Evolutionary conservation across 345 rosid genomes (phyloP), one percentile per base, ranked within the genome.

Genomic region (Noccaea caerulescens): DNA sequence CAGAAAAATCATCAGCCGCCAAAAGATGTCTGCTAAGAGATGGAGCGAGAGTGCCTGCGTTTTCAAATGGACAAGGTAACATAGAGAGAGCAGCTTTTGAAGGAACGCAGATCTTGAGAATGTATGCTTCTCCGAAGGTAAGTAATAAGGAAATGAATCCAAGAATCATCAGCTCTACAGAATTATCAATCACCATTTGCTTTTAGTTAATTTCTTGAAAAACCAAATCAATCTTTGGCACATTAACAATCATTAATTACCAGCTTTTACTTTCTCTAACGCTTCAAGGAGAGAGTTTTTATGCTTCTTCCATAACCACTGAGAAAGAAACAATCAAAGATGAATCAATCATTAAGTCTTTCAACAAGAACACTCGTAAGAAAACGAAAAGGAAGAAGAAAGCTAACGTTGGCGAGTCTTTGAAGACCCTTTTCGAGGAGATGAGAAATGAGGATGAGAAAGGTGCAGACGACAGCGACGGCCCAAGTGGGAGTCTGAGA

Each of bases 401-500:
- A 39, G 11, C 45, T 1, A n/a, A 85, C 89, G 41, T 81, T 71
- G 72, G 88, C 95, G 4, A 89, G 79, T 82, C 79, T 89, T 76
- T 88, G 88, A 77, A 94, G 89, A 78, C 79, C 32, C 76, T 79
- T 87, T 73, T 91, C 97, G 52, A 94, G 74, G 69, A 76, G 57
- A 75, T 85, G 72, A 8, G 98, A 94, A 52, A 91, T 65, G 78
- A 89, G 27, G 60, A 94, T 84, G 64, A 94, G 83, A 61, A 87
- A 85, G 4, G 96, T 78, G 77, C 90, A 91, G 71, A 94, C 90
- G 13, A 76, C 45, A 6, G 96, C 90, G 4, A 94, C 97, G 0
- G 96, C 99, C 99, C 99, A 91, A 32, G 99, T 94, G 2, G 97
- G 87, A 27, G 96, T 91, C 76, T 85, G 90, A 76, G 82, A 79